These are phyloP conservation scores for Xylariales sp. DNA, from an alignment of 2,329 filamentous ascomycete species.

Conservation along the genomic window DNA sequence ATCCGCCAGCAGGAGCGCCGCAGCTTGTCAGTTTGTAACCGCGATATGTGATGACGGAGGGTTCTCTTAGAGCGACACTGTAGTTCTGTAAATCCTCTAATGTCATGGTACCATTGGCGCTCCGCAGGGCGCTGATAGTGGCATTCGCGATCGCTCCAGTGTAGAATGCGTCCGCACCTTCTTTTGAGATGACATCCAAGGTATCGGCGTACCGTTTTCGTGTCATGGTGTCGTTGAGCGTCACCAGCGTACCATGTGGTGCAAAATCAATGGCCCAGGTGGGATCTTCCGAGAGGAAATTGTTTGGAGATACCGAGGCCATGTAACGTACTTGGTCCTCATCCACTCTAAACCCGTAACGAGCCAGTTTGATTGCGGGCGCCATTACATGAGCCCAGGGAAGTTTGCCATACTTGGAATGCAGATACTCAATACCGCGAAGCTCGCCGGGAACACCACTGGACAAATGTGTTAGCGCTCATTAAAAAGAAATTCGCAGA, in stretches of 20 bases:
- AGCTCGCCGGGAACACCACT: constrained; percentile 67
- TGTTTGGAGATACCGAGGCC: constrained; percentile 36
- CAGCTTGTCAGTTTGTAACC: constrained; percentile 65
- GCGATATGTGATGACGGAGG: constrained; percentile 59
- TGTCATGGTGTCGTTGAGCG: constrained; percentile 32
- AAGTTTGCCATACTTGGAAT: constrained; percentile 60
- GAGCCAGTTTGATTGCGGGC: constrained; percentile 68
- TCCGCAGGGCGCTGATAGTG: constrained; percentile 56
- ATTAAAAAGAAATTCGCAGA: constrained; percentile 13
- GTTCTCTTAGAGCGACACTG: constrained; percentile 57
- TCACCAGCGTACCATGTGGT: constrained; percentile 25
- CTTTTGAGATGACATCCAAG: constrained; percentile 43
- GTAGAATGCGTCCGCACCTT: constrained; percentile 34
- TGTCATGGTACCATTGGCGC: constrained; percentile 73
- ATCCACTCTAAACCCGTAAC: constrained; percentile 67
- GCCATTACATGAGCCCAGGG: constrained; percentile 64
- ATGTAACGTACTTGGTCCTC: constrained; percentile 67
- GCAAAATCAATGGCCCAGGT: constrained; percentile 84
- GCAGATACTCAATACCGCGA: constrained; percentile 69
- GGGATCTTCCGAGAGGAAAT: constrained; percentile 67
- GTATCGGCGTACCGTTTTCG: constrained; percentile 51
- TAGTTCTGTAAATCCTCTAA: constrained; percentile 75
- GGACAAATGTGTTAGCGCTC: constrained; percentile 11
- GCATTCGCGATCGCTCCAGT: constrained; percentile 33
- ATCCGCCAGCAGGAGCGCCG: constrained; percentile 69